Evolutionary conservation across 164 flowering plant genomes (phyloP).

Genomic region (Vitis vinifera): ASM3070453v1 NC_081819.1:15969001-15969500

Average conservation of each 20-base stretch:
- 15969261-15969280: slow-evolving; percentile 17
- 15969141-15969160: not conserved
- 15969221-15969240: not conserved
- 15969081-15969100: slow-evolving; percentile 9
- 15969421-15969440: no score
- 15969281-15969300: slow-evolving; percentile 1
- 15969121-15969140: slow-evolving; percentile 15
- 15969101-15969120: slow-evolving; percentile 8
- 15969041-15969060: slow-evolving; percentile 5
- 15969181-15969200: slow-evolving; percentile 5
- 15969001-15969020: not conserved
- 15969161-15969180: not conserved
- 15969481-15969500: no score
- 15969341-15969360: not conserved
- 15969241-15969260: slow-evolving; percentile 13
- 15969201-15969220: not conserved
- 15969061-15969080: slow-evolving; percentile 6
- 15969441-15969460: no score
- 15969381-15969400: not conserved
- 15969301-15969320: slow-evolving; percentile 8
- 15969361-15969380: not conserved
- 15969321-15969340: slow-evolving; percentile 3
- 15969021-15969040: not conserved
- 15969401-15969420: no score
- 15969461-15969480: no score